Percentiles rank a stretch among this genome's conserved stretches.
Conservation (phyloP, 441 rosid genomes). For the Adansonia grandidieri region DNA sequence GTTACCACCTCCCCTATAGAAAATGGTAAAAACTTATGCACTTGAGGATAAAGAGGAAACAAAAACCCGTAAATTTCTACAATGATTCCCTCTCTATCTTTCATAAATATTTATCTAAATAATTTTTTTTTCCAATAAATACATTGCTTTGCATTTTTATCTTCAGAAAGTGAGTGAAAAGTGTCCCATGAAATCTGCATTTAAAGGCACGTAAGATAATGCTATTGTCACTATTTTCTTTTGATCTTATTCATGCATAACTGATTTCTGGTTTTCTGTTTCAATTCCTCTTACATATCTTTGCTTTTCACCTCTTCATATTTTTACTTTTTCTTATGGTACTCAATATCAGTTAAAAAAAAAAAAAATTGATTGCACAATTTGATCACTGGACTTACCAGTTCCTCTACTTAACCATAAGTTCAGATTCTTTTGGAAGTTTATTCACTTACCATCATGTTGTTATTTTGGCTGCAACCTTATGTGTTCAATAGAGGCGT, state of each 20-base stretch:
- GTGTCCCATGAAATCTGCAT: slow-evolving; percentile 39
- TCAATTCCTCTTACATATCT: background rate
- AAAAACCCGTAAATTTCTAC: background rate
- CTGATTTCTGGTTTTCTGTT: slow-evolving; percentile 33
- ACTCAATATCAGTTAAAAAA: background rate
- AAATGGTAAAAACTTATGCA: slow-evolving; percentile 7
- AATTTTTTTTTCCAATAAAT: slow-evolving; percentile 7
- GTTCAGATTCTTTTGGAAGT: slow-evolving; percentile 5
- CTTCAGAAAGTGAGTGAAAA: slow-evolving; percentile 35
- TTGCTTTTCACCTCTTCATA: background rate
- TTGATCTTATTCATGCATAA: background rate
- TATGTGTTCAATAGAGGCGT: too few relatives aligned
- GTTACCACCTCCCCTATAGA: slow-evolving; percentile 16
- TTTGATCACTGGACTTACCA: background rate
- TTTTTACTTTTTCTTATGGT: background rate
- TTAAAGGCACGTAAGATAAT: slow-evolving; percentile 44
- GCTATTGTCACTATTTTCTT: slow-evolving; percentile 2
- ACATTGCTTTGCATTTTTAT: slow-evolving; percentile 18
- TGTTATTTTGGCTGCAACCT: background rate
- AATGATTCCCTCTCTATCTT: background rate
- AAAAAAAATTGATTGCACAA: background rate
- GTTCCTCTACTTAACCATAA: background rate
- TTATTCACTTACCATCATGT: background rate
- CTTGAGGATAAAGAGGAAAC: slow-evolving; percentile 25
- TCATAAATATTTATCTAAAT: slow-evolving; percentile 26